Evolutionary conservation across 192 early-diverging fungal species (phyloP).

Genomic region (Dissophora ornata): DNA sequence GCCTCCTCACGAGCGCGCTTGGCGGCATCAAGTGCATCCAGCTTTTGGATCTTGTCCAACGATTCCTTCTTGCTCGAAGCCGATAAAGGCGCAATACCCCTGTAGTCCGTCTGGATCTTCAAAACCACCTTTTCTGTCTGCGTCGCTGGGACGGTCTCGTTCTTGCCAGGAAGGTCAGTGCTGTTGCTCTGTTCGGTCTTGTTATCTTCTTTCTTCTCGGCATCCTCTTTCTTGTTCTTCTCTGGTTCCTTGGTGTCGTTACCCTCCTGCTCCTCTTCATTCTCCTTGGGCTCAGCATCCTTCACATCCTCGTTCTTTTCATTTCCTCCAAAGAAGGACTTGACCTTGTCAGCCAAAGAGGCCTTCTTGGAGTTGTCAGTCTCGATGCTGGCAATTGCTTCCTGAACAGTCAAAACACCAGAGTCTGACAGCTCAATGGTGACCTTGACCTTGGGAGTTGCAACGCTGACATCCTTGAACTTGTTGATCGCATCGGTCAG

Average conservation of each 20-base stretch:
- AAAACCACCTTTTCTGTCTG: conserved; percentile 70
- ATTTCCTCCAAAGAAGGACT: conserved; percentile 71
- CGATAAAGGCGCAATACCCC: conserved; percentile 65
- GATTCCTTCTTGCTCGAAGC: conserved; percentile 54
- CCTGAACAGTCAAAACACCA: conserved; percentile 75
- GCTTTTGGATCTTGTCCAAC: conserved; percentile 44
- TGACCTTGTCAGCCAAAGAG: conserved; percentile 63
- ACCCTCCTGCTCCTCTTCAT: conserved; percentile 38
- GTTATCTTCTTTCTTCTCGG: conserved; percentile 34
- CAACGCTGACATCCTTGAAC: conserved; percentile 66
- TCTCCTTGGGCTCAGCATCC: conserved; percentile 43
- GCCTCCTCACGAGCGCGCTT: conserved; percentile 84
- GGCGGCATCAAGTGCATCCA: conserved; percentile 73
- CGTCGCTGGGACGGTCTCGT: conserved; percentile 40
- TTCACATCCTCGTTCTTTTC: conserved; percentile 61
- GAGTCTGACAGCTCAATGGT: conserved; percentile 84
- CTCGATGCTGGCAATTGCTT: conserved; percentile 66
- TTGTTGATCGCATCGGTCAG: conserved; percentile 75
- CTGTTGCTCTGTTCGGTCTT: conserved; percentile 32
- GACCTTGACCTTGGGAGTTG: conserved; percentile 86
- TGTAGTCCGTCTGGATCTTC: conserved; percentile 64
- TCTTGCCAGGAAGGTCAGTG: conserved; percentile 35
- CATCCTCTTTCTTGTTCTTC: conserved; percentile 5
- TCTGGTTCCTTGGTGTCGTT: conserved; percentile 18
- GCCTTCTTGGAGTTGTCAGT: conserved; percentile 49